phyloP scores from a whole-genome alignment of 2,329 filamentous ascomycete genomes.

The Pyrenophora tritici-repentis region DNA sequence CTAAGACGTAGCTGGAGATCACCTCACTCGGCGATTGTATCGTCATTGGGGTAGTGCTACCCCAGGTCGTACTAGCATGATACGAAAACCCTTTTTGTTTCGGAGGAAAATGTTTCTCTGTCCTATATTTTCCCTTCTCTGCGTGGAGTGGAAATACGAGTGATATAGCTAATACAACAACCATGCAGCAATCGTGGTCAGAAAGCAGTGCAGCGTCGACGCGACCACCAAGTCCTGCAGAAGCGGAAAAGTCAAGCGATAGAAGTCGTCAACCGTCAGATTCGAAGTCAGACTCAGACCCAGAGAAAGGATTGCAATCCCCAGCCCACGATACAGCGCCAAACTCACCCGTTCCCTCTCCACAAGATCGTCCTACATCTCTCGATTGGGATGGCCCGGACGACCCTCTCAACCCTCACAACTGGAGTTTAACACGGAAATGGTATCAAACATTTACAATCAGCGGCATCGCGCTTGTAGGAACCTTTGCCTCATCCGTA shows the following conservation, averaged over 20 bases:
- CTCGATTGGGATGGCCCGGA: constrained; percentile 18
- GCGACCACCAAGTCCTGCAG: constrained; percentile 8
- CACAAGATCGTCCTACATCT: constrained; percentile 3
- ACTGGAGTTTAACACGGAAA: constrained; percentile 16
- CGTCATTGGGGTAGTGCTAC: too few relatives aligned
- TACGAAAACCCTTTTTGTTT: too few relatives aligned
- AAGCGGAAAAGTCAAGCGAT: constrained; percentile 1
- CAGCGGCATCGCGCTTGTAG: constrained; percentile 14
- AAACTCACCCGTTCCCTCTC: not conserved
- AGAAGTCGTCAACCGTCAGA: not conserved
- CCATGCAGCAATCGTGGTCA: constrained; percentile 4
- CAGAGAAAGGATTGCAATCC: not conserved
- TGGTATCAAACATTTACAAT: constrained; percentile 19
- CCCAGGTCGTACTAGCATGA: too few relatives aligned
- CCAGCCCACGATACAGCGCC: not conserved
- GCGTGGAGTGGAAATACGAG: too few relatives aligned
- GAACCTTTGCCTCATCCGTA: constrained; percentile 14
- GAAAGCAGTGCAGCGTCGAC: constrained; percentile 12
- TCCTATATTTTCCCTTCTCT: too few relatives aligned
- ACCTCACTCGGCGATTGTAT: too few relatives aligned
- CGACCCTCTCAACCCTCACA: constrained; percentile 19
- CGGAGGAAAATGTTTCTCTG: too few relatives aligned
- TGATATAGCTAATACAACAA: not conserved
- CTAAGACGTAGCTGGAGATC: too few relatives aligned
- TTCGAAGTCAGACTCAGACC: not conserved